A percentile compares a stretch with the other conserved stretches of the same genome.
phyloP scores from a whole-genome alignment of 139 green algal species.

The Yamagishiella unicocca region DNA sequence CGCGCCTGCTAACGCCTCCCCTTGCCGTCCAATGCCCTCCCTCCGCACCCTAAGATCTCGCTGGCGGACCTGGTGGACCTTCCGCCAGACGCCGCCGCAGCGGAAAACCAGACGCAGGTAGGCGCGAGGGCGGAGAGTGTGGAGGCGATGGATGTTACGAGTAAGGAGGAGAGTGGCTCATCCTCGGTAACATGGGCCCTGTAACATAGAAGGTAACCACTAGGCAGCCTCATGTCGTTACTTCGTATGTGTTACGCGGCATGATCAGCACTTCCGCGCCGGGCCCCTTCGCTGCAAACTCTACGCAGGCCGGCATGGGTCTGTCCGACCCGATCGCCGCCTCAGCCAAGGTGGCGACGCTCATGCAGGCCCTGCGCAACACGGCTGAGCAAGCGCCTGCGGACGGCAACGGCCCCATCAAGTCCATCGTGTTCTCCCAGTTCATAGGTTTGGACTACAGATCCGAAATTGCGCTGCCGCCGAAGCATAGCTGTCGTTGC shows the following conservation, averaged over 20 bases:
- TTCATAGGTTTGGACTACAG: no score
- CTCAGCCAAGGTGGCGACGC: conserved; percentile 63
- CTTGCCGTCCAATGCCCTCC: no score
- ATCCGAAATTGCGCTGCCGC: no score
- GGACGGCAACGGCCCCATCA: conserved; percentile 33
- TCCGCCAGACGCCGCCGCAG: not conserved
- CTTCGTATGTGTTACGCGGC: no score
- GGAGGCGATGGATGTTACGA: not conserved
- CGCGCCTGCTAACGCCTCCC: no score
- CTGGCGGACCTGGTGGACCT: not conserved
- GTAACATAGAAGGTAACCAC: no score
- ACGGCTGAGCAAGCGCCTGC: not conserved
- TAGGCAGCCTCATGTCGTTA: no score
- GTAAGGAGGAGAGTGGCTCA: no score
- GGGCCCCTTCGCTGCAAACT: not conserved
- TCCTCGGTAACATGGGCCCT: no score
- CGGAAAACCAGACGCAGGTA: conserved; percentile 26
- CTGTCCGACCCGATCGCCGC: not conserved
- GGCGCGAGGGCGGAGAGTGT: not conserved
- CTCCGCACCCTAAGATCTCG: no score
- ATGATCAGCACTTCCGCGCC: no score
- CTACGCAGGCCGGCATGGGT: not conserved
- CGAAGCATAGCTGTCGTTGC: no score
- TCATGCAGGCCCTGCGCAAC: conserved; percentile 56
- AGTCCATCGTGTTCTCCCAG: conserved; percentile 57